A percentile compares a stretch with the other conserved stretches of the same genome.
These are phyloP conservation scores for Grosmannia clavigera DNA, from an alignment of 2,329 filamentous ascomycete genomes.

Conservation along the genomic window DNA sequence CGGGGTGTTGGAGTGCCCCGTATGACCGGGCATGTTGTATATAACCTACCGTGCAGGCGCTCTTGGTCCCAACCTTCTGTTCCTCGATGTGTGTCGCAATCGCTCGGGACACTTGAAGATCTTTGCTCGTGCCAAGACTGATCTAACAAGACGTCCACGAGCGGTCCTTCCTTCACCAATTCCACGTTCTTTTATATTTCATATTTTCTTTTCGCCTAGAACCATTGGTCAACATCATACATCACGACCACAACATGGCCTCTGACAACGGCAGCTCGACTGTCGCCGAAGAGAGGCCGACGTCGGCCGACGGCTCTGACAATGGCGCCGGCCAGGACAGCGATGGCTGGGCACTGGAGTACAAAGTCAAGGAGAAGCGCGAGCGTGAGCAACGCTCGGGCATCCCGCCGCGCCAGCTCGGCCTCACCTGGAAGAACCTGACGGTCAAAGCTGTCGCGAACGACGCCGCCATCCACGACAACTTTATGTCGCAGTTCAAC, in stretches of 20 bases:
- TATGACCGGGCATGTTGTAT: neutral
- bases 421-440: conserved; percentile 52
- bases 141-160: neutral
- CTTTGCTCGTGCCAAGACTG: neutral
- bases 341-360: neutral
- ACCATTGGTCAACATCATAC: neutral
- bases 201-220: neutral
- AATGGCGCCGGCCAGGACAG: neutral
- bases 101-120: neutral
- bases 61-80: neutral
- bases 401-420: conserved; percentile 27
- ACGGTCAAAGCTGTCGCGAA: conserved; percentile 49
- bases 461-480: conserved; percentile 53
- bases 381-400: conserved; percentile 1
- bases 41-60: neutral
- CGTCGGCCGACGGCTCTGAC: conserved; percentile 26
- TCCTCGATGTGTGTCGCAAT: neutral
- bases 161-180: neutral
- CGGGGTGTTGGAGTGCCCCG: neutral
- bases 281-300: neutral
- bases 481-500: conserved; percentile 48
- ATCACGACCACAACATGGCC: neutral
- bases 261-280: conserved; percentile 6
- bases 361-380: neutral
- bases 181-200: neutral